Evolutionary conservation across 2,329 filamentous ascomycete species (phyloP).

Genomic region (Calonectria crousiana): DNA sequence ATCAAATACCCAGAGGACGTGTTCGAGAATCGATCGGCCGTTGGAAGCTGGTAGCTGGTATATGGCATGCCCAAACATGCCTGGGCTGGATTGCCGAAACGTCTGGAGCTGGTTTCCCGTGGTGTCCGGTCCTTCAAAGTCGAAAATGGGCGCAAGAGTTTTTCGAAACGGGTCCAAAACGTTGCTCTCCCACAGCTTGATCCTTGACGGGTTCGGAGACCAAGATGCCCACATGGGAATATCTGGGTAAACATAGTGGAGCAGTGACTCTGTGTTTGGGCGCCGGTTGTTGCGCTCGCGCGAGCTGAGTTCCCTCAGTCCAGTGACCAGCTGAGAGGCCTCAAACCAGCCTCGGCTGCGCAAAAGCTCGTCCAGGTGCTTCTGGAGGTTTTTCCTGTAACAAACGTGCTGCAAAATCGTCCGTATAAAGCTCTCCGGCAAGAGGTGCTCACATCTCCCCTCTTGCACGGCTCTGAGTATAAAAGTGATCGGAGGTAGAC

Average conservation of each 20-base stretch:
- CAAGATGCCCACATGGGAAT: slow-evolving; percentile 23
- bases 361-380: slow-evolving; percentile 11
- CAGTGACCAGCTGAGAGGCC: slow-evolving; percentile 15
- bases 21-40: slow-evolving; percentile 21
- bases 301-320: neutral
- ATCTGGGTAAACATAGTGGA: slow-evolving; percentile 19
- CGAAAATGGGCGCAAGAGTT: slow-evolving; percentile 1
- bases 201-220: slow-evolving; percentile 14
- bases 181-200: slow-evolving; percentile 18
- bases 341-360: slow-evolving; percentile 10
- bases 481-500: slow-evolving; percentile 10
- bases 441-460: slow-evolving; percentile 18
- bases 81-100: slow-evolving; percentile 22
- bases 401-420: slow-evolving; percentile 8
- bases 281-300: neutral
- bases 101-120: slow-evolving; percentile 16
- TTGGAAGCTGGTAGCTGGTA: slow-evolving; percentile 12
- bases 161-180: slow-evolving; percentile 6
- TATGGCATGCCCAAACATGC: neutral
- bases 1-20: slow-evolving; percentile 19
- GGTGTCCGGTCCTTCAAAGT: slow-evolving; percentile 27
- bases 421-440: slow-evolving; percentile 16
- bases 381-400: slow-evolving; percentile 19
- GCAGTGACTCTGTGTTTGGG: neutral
- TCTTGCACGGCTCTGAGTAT: slow-evolving; percentile 20